phyloP scores from a whole-genome alignment of 805 yeast genomes.

The Saccharomycopsis fodiens region DNA sequence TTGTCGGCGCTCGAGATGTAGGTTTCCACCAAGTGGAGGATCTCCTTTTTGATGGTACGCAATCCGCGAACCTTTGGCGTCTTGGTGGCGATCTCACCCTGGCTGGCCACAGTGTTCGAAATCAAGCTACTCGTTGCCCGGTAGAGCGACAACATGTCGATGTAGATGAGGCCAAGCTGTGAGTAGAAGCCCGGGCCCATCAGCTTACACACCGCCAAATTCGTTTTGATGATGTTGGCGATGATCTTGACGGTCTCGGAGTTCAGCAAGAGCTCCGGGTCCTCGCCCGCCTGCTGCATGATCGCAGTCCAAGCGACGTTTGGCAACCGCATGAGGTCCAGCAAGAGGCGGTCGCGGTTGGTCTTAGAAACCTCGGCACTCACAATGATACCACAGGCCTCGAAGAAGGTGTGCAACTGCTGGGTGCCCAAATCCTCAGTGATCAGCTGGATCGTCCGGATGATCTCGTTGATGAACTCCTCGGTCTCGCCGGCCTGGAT shows the following conservation, averaged over 20 bases:
- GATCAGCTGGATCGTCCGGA: slow-evolving; percentile 70
- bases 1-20: slow-evolving; percentile 84
- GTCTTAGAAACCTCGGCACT: slow-evolving; percentile 73
- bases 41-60: slow-evolving; percentile 93
- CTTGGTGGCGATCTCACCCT: slow-evolving; percentile 86
- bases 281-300: slow-evolving; percentile 74
- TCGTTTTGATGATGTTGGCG: slow-evolving; percentile 90
- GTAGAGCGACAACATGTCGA: slow-evolving; percentile 84
- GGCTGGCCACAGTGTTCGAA: slow-evolving; percentile 66
- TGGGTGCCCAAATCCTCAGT: slow-evolving; percentile 94
- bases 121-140: slow-evolving; percentile 84
- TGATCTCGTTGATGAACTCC: slow-evolving; percentile 88
- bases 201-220: slow-evolving; percentile 90
- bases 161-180: slow-evolving; percentile 79
- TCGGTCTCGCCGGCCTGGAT: slow-evolving; percentile 78
- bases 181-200: slow-evolving; percentile 87
- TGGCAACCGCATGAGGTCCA: slow-evolving; percentile 83
- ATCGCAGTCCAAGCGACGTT: slow-evolving; percentile 92
- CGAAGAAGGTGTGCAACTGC: slow-evolving; percentile 96
- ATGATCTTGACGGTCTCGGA: slow-evolving; percentile 85
- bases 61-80: slow-evolving; percentile 92
- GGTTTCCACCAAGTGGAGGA: slow-evolving; percentile 79
- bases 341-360: slow-evolving; percentile 61
- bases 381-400: slow-evolving; percentile 91
- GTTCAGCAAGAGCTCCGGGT: slow-evolving; percentile 70